These are phyloP conservation scores for Adiantum capillusveneris DNA, from an alignment of 75 land plant species.

Conservation along the genomic window DNA sequence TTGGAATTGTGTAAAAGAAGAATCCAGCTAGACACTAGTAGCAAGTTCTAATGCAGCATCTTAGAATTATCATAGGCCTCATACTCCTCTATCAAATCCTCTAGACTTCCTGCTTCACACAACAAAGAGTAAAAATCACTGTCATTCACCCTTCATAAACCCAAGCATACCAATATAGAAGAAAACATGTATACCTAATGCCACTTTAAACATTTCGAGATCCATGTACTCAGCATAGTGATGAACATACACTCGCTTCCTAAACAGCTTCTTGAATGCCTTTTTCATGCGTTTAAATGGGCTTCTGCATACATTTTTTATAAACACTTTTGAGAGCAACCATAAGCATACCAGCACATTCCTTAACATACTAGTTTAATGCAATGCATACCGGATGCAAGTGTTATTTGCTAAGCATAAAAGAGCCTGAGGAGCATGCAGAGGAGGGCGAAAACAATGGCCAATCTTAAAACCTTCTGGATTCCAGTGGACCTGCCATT, in stretches of 20 bases:
- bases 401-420: constrained; percentile 34
- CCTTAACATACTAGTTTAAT: neutral
- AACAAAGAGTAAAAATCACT: too few relatives aligned
- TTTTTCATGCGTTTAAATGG: constrained; percentile 23
- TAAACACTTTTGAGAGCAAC: too few relatives aligned
- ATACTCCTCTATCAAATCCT: too few relatives aligned
- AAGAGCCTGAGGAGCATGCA: constrained; percentile 18
- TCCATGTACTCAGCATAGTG: constrained; percentile 35
- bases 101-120: too few relatives aligned
- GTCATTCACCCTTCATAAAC: too few relatives aligned
- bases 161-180: too few relatives aligned
- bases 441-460: constrained; percentile 20
- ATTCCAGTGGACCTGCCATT: constrained; percentile 30
- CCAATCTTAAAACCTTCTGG: constrained; percentile 29
- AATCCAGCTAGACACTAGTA: too few relatives aligned
- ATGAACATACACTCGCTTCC: constrained; percentile 28
- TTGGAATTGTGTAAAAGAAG: too few relatives aligned
- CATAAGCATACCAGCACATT: too few relatives aligned
- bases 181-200: constrained; percentile 8
- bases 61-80: too few relatives aligned
- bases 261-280: constrained; percentile 21
- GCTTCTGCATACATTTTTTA: constrained; percentile 14
- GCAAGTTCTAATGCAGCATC: too few relatives aligned
- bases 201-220: constrained; percentile 9
- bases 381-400: constrained; percentile 18